Base-by-base conservation (phyloP, 2,329 filamentous ascomycete species). In the Xylaria sp. region DNA sequence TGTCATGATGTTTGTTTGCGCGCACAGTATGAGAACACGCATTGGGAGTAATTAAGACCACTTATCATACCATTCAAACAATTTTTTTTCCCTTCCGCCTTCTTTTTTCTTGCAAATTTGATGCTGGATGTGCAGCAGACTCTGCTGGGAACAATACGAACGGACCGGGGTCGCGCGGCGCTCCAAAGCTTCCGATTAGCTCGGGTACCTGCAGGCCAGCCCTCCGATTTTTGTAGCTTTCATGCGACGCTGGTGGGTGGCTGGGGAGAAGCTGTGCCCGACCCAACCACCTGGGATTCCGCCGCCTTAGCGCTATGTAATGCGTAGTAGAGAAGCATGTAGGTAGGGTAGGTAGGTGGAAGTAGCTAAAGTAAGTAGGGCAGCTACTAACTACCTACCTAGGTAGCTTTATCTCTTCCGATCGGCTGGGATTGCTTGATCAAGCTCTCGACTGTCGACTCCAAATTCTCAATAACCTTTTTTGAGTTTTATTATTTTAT, bases 201-300 rank as follows among this genome's bases (percentile, higher is more conserved):
- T 63, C 68, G 65, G 68, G 65, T 70, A 70, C 68, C 68, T 70
- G 68, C 68, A 69, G 64, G 51, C 65, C 60, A 65, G 63, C 67
- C 64, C 50, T 61, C 67, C 24, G 56, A 63, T 57, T 69, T 69
- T 36, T 21, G 1, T 8, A 39, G 53, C 27, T 50, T 39, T 50
- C n/a, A 17, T 47, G 24, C 24, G 51, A 64, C 34, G 17, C 42
- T 17, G 67, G 67, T 67, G 67, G 67, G 67, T 67, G 67, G 67
- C 47, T n/a, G 24, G 24, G 47, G 19, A 5, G 24, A 34, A 56
- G 53, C 32, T 27, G 24, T 56, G 34, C 11, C 48, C n/a, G 64
- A 63, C 56, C 67, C 67, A 69, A 58, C 64, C 64, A 61, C 67
- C 66, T 39, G 69, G 67, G 58, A 69, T 69, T 67, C 34, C 42